Conservation (phyloP, 192 early-diverging fungal genomes). For the Physocladia obscura region DNA sequence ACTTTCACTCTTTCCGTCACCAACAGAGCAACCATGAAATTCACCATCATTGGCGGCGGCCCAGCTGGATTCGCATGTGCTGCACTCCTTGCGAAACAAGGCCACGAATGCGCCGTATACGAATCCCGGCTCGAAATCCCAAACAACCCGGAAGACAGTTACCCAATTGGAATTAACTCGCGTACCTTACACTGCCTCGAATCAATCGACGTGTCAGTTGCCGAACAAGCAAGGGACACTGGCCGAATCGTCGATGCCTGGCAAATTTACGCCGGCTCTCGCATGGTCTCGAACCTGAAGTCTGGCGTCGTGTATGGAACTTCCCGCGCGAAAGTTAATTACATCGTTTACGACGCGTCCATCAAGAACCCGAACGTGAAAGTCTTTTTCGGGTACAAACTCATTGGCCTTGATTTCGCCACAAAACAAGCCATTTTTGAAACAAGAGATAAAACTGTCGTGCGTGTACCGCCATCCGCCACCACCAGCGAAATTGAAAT, state of each 20-base stretch:
- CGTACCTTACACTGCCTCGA: neutral
- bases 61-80: neutral
- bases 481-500: neutral
- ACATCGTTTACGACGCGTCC: neutral
- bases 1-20: too few relatives aligned
- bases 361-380: neutral
- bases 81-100: neutral
- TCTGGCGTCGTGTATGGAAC: neutral
- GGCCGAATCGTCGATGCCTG: neutral
- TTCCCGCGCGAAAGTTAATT: constrained; percentile 4
- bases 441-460: neutral
- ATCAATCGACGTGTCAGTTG: neutral
- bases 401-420: neutral
- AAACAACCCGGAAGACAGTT: neutral
- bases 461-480: neutral
- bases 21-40: neutral
- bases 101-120: neutral
- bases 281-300: neutral
- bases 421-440: neutral
- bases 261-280: neutral
- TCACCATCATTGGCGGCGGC: neutral
- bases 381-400: neutral
- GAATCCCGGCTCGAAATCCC: neutral
- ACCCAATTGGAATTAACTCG: constrained; percentile 1
- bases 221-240: neutral